A percentile compares a stretch with the other conserved stretches of the same genome.
These are phyloP conservation scores for Salvia rosmarinus DNA, from an alignment of 257 asterid genomes.

Conservation along the genomic window DNA sequence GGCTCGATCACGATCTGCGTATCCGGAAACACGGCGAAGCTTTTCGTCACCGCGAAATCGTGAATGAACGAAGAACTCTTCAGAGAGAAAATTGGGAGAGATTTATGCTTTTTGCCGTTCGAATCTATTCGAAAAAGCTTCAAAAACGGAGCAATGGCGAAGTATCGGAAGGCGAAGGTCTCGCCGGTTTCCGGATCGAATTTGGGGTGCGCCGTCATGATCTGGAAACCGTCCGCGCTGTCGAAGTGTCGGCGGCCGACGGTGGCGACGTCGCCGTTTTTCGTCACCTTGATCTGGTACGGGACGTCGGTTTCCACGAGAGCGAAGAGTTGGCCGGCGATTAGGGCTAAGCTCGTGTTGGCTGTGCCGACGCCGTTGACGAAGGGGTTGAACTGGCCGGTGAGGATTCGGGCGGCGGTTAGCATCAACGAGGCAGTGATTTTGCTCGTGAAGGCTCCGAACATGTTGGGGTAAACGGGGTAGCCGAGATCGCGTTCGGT, in stretches of 20 bases:
- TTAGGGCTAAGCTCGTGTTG: slow-evolving; percentile 33
- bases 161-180: no score
- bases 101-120: slow-evolving; percentile 41
- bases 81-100: slow-evolving; percentile 51
- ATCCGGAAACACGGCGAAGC: slow-evolving; percentile 51
- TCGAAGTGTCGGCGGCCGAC: slow-evolving; percentile 48
- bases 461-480: slow-evolving; percentile 46
- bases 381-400: no score
- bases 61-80: slow-evolving; percentile 43
- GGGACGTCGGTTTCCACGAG: slow-evolving; percentile 60
- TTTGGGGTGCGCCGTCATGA: no score
- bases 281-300: slow-evolving; percentile 41
- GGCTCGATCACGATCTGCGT: slow-evolving; percentile 41
- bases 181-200: no score
- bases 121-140: slow-evolving; percentile 45
- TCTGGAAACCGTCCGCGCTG: neutral
- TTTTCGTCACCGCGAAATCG: slow-evolving; percentile 62
- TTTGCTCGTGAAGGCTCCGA: no score
- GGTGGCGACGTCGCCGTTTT: slow-evolving; percentile 52
- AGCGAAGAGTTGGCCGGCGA: slow-evolving; percentile 52
- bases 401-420: no score
- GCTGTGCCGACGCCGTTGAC: no score
- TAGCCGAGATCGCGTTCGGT: slow-evolving; percentile 41
- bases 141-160: slow-evolving; percentile 44
- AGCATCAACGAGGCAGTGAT: no score